A percentile compares a stretch with the other conserved stretches of the same genome.
These are phyloP conservation scores for Polytrichum formosum DNA, from an alignment of 225 moss, liverwort and hornwort species.

Conservation along the genomic window DNA sequence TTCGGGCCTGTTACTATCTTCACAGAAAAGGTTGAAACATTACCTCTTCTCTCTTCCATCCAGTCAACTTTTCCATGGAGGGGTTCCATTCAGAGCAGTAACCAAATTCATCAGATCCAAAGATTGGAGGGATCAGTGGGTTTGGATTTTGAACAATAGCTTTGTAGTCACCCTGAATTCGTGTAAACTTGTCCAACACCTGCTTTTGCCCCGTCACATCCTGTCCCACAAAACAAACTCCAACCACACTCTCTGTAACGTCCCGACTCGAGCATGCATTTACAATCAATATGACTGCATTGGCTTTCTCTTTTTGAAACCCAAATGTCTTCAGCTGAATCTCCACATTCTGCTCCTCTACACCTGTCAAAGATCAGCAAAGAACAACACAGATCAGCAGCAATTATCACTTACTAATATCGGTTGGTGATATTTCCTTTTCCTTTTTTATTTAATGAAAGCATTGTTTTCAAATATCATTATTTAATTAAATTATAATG, in stretches of 20 bases:
- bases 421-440: too few species aligned
- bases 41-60: conserved; percentile 65
- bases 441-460: too few species aligned
- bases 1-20: too few species aligned
- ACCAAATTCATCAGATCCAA: conserved; percentile 58
- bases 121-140: conserved; percentile 58
- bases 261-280: conserved; percentile 65
- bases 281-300: conserved; percentile 53
- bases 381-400: background rate
- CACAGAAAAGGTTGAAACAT: too few species aligned
- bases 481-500: too few species aligned
- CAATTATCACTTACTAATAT: background rate
- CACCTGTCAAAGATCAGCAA: conserved; percentile 31
- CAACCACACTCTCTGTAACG: conserved; percentile 55
- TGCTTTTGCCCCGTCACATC: conserved; percentile 59
- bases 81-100: conserved; percentile 65
- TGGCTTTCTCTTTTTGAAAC: conserved; percentile 35
- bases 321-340: conserved; percentile 58
- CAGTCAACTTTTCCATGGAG: conserved; percentile 61
- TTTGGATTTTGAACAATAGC: conserved; percentile 61
- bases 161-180: conserved; percentile 59
- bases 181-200: conserved; percentile 59
- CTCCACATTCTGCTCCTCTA: conserved; percentile 61
- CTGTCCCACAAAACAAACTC: conserved; percentile 63
- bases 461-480: too few species aligned